Evolutionary conservation across 1,284 basidiomycete genomes (phyloP), one percentile per base, ranked within the genome.

Genomic region (Volvariella surrecta): DNA sequence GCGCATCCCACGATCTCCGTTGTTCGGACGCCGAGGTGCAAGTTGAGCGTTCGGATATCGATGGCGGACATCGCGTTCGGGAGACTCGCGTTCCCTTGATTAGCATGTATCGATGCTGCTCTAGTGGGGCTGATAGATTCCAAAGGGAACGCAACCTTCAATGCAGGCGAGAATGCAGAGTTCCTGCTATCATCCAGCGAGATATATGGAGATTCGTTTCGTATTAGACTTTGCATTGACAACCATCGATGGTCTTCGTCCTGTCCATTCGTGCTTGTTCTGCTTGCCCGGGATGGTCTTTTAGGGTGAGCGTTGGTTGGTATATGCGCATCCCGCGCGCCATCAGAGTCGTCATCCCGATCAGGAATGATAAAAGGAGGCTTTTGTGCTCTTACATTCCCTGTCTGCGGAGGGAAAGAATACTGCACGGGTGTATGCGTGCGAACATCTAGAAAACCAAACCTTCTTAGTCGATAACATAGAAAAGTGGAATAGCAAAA

Each of bases 1-100:
- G 76, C 67, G 51, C 81, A 84, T 10, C 68, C 79, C 6, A 82
- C 50, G 15, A 84, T 67, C 53, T 82, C 82, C 42, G 71, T 66
- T 3, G 72, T 70, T 11, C 77, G 67, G 47, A 75, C 48, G 15
- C 69, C 62, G 18, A 86, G 64, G 56, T 82, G 79, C 45, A 82
- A 57, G 52, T 79, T 78, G 44, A 82, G 57, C 6, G 70, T 67
- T 44, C 68, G 64, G 42, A 76, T 48, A 58, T 84, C 80, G 21
- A 82, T 62, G 59, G 67, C 37, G 60, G 54, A 50, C 78, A 76
- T 16, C 78, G 77, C 11, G 80, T 55, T 4, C 64, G 65, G 16
- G 58, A 57, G 24, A 48, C 43, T 28, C 52, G 50, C n/a, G n/a
- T n/a, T n/a, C n/a, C n/a, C n/a, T n/a, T n/a, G n/a, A n/a, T n/a